Evolutionary conservation across 2,329 filamentous ascomycete genomes (phyloP).

Genomic region (Colletotrichum sp.): DNA sequence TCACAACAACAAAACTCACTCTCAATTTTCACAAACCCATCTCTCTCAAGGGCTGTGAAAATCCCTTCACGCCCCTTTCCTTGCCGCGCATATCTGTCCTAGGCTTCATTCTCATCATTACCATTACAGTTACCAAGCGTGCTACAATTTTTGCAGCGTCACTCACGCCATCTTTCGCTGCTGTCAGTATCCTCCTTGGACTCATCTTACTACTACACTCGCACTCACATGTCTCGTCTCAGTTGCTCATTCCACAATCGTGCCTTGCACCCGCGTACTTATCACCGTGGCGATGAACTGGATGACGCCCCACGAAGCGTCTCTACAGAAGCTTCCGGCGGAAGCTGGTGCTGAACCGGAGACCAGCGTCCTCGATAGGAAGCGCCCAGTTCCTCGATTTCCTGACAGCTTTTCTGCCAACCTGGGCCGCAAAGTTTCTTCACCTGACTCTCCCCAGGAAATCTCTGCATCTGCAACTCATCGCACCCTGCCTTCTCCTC

Average conservation of each 20-base stretch:
- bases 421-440: slow-evolving; percentile 3
- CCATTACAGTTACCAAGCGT: background rate
- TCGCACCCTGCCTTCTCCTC: background rate
- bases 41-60: background rate
- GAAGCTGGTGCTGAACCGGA: slow-evolving; percentile 19
- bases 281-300: background rate
- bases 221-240: background rate
- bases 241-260: background rate
- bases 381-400: slow-evolving; percentile 12
- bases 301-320: background rate
- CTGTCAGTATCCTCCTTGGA: background rate
- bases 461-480: background rate
- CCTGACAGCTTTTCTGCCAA: slow-evolving; percentile 18
- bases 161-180: background rate
- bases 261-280: background rate
- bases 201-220: background rate
- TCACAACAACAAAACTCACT: background rate
- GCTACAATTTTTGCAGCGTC: background rate
- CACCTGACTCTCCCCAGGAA: background rate
- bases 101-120: background rate
- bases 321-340: background rate
- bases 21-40: background rate
- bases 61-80: background rate
- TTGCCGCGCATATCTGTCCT: background rate
- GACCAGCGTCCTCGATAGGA: slow-evolving; percentile 15